These are phyloP conservation scores for Pythium phragmitis DNA, from an alignment of 352 stramenopile species.

Conservation along the genomic window DNA sequence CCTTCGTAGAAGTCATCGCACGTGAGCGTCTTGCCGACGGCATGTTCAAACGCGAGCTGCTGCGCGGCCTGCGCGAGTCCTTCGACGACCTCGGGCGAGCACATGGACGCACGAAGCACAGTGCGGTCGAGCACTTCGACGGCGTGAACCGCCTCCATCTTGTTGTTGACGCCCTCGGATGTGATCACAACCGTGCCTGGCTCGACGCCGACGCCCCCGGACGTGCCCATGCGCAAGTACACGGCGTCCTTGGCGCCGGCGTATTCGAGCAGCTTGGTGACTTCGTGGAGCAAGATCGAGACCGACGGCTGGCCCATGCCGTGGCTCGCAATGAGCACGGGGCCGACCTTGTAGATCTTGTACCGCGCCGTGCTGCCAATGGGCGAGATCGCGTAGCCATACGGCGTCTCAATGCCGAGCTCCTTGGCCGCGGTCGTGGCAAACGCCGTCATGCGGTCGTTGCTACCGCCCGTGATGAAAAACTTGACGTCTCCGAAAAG, in stretches of 20 bases:
- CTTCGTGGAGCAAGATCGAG: conserved; percentile 79
- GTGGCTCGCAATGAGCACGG: conserved; percentile 78
- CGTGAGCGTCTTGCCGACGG: conserved; percentile 80
- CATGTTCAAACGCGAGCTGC: conserved; percentile 32
- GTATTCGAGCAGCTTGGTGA: conserved; percentile 83
- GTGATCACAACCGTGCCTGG: conserved; percentile 78
- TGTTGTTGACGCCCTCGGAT: conserved; percentile 81
- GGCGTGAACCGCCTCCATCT: conserved; percentile 65
- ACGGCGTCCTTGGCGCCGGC: conserved; percentile 48
- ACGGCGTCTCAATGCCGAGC: conserved; percentile 47
- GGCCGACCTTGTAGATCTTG: conserved; percentile 78
- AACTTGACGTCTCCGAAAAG: conserved; percentile 81
- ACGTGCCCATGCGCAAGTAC: conserved; percentile 85
- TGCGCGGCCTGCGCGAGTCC: conserved; percentile 52
- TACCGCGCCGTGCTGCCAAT: conserved; percentile 76
- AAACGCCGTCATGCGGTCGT: conserved; percentile 77
- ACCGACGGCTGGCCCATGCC: conserved; percentile 80
- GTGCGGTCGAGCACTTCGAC: conserved; percentile 59
- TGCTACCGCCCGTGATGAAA: conserved; percentile 70
- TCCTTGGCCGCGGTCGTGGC: conserved; percentile 51
- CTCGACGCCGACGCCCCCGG: conserved; percentile 72
- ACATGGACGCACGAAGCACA: conserved; percentile 52
- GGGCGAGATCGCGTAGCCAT: conserved; percentile 56
- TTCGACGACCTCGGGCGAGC: conserved; percentile 47
- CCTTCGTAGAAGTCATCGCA: conserved; percentile 88